Conservation (phyloP, 352 stramenopile species). For the Pythium brassicae region DNA sequence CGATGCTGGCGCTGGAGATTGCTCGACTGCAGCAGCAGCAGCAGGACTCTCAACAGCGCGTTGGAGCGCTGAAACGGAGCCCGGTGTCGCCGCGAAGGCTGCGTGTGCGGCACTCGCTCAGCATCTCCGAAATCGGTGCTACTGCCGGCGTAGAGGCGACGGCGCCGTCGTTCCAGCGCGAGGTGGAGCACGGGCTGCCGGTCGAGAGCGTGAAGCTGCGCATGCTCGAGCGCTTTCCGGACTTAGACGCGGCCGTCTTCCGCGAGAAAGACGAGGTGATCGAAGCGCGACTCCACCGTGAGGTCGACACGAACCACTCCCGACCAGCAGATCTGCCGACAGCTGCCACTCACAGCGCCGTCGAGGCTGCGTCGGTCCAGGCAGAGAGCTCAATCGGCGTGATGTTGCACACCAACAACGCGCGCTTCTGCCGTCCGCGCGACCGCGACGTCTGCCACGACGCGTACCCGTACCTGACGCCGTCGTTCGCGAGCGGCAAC, state of each 20-base stretch:
- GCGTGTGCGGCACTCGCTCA: slow-evolving; percentile 17
- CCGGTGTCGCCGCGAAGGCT: slow-evolving; percentile 15
- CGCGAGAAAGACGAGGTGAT: slow-evolving; percentile 29
- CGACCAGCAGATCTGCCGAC: not conserved
- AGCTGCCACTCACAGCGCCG: not conserved
- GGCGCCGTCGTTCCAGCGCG: slow-evolving; percentile 26
- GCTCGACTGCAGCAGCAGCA: slow-evolving; percentile 9
- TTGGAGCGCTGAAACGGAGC: slow-evolving; percentile 2
- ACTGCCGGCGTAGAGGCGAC: not conserved
- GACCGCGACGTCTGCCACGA: slow-evolving; percentile 42
- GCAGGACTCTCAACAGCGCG: too few relatives aligned
- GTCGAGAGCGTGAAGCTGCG: slow-evolving; percentile 53
- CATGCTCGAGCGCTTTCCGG: slow-evolving; percentile 45
- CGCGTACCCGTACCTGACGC: slow-evolving; percentile 43
- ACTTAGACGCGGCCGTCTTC: slow-evolving; percentile 44
- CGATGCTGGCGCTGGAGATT: slow-evolving; percentile 35
- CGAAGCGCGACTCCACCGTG: slow-evolving; percentile 26
- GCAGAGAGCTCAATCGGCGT: slow-evolving; percentile 36
- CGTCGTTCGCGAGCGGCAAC: slow-evolving; percentile 46
- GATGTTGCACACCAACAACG: slow-evolving; percentile 38
- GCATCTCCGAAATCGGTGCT: slow-evolving; percentile 1
- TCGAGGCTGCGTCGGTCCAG: not conserved
- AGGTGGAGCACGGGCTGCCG: slow-evolving; percentile 46
- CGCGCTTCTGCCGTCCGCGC: slow-evolving; percentile 47
- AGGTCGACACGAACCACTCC: slow-evolving; percentile 24